Conservation (phyloP, 2,329 filamentous ascomycete species). For the Colletotrichum limetticola region DNA sequence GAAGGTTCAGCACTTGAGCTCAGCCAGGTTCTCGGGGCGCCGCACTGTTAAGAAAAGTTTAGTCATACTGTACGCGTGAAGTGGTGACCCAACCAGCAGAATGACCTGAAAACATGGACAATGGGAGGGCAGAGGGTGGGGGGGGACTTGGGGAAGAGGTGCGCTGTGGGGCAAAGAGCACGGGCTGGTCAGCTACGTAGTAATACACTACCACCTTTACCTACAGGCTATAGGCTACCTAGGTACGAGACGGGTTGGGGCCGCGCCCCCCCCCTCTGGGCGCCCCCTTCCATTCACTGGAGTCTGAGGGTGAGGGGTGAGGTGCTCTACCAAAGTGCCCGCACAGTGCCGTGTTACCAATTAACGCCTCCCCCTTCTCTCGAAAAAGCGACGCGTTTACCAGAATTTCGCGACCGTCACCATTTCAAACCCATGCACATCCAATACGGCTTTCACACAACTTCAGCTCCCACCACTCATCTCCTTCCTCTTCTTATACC, state of each 20-base stretch:
- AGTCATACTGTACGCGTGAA: conserved; percentile 15
- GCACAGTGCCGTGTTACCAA: conserved; percentile 20
- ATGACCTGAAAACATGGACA: not conserved
- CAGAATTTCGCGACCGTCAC: conserved; percentile 26
- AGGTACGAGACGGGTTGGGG: not conserved
- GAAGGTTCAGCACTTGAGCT: not conserved
- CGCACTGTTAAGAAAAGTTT: not conserved
- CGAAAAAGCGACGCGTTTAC: conserved; percentile 27
- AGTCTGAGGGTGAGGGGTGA: no score
- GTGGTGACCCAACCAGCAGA: not conserved
- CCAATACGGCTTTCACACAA: conserved; percentile 6
- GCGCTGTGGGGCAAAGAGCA: not conserved
- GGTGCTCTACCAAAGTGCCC: not conserved
- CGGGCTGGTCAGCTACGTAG: not conserved
- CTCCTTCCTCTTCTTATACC: not conserved
- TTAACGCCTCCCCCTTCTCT: conserved; percentile 28
- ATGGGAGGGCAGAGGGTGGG: not conserved
- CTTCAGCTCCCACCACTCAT: conserved; percentile 18
- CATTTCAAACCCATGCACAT: conserved; percentile 30
- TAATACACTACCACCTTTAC: not conserved
- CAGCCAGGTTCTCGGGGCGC: not conserved
- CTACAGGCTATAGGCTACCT: no score
- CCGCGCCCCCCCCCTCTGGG: not conserved
- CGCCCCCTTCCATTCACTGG: not conserved
- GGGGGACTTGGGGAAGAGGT: not conserved